A percentile compares a stretch with the other conserved stretches of the same genome.
phyloP scores from a whole-genome alignment of 2,329 filamentous ascomycete species.

The Septoria linicola region DNA sequence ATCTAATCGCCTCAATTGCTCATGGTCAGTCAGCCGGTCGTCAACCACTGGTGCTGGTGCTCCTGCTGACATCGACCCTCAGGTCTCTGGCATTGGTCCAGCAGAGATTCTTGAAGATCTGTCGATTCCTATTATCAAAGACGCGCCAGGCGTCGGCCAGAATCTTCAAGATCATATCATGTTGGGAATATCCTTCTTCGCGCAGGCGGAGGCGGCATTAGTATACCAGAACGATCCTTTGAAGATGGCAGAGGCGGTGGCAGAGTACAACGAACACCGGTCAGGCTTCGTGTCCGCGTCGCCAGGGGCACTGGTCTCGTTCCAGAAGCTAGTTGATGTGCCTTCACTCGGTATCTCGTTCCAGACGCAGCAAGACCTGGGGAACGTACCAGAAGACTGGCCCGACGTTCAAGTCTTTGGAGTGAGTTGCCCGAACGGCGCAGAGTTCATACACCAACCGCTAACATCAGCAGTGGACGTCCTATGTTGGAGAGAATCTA shows the following conservation, averaged over 20 bases:
- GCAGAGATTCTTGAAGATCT: slow-evolving; percentile 49
- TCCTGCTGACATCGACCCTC: background rate
- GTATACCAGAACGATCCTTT: slow-evolving; percentile 18
- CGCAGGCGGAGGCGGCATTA: slow-evolving; percentile 20
- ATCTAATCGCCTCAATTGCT: slow-evolving; percentile 66
- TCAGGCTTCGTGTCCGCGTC: slow-evolving; percentile 21
- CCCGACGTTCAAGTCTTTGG: slow-evolving; percentile 33
- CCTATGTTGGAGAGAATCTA: background rate
- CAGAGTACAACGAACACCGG: slow-evolving; percentile 16
- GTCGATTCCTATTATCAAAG: slow-evolving; percentile 53
- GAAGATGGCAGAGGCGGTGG: slow-evolving; percentile 13
- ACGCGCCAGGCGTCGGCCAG: slow-evolving; percentile 62
- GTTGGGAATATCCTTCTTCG: slow-evolving; percentile 37
- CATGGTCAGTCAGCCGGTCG: slow-evolving; percentile 40
- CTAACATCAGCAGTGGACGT: slow-evolving; percentile 12
- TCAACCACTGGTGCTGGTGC: background rate
- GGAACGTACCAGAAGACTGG: slow-evolving; percentile 36
- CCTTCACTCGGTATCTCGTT: slow-evolving; percentile 30
- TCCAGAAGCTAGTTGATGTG: slow-evolving; percentile 16
- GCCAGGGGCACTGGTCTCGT: background rate
- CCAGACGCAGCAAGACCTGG: slow-evolving; percentile 4
- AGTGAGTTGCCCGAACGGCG: slow-evolving; percentile 13
- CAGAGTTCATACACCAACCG: background rate
- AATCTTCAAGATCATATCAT: slow-evolving; percentile 45
- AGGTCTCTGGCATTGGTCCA: slow-evolving; percentile 60